Percentiles rank a stretch among this genome's conserved stretches.
These are phyloP conservation scores for Zoysia pacifica DNA, from an alignment of 176 grass and related monocot species.

Conservation along the genomic window DNA sequence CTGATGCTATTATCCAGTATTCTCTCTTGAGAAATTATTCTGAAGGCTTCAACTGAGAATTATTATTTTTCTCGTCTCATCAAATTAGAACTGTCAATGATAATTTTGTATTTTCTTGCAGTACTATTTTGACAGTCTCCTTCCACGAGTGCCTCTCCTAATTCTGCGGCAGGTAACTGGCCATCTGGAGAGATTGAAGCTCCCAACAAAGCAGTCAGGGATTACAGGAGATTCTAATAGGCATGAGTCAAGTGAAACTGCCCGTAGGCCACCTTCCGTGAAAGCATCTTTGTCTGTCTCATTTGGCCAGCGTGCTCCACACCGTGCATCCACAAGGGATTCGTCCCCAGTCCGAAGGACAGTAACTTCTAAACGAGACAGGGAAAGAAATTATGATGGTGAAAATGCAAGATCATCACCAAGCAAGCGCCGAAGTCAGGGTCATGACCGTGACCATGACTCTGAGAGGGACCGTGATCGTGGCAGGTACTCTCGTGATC, in stretches of 20 bases:
- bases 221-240: slow-evolving; percentile 86
- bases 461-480: slow-evolving; percentile 36
- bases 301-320: slow-evolving; percentile 95
- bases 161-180: slow-evolving; percentile 70
- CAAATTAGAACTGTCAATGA: slow-evolving; percentile 22
- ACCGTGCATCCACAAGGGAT: slow-evolving; percentile 91
- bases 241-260: slow-evolving; percentile 83
- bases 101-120: slow-evolving; percentile 44
- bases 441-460: slow-evolving; percentile 42
- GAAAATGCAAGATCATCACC: slow-evolving; percentile 49
- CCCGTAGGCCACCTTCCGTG: slow-evolving; percentile 84
- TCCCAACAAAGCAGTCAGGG: slow-evolving; percentile 80
- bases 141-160: slow-evolving; percentile 84
- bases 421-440: slow-evolving; percentile 39
- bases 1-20: not conserved
- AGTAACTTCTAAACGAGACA: slow-evolving; percentile 47
- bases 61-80: slow-evolving; percentile 1
- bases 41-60: not conserved
- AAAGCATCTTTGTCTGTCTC: slow-evolving; percentile 96
- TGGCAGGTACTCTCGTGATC: slow-evolving; percentile 43
- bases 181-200: slow-evolving; percentile 85
- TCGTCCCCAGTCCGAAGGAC: slow-evolving; percentile 84
- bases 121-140: slow-evolving; percentile 97
- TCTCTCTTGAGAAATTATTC: slow-evolving; percentile 18
- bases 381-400: slow-evolving; percentile 48